A percentile compares a stretch with the other conserved stretches of the same genome.
Conservation (phyloP, 306 rosid genomes). For the Vigna reflexopilosa region DNA sequence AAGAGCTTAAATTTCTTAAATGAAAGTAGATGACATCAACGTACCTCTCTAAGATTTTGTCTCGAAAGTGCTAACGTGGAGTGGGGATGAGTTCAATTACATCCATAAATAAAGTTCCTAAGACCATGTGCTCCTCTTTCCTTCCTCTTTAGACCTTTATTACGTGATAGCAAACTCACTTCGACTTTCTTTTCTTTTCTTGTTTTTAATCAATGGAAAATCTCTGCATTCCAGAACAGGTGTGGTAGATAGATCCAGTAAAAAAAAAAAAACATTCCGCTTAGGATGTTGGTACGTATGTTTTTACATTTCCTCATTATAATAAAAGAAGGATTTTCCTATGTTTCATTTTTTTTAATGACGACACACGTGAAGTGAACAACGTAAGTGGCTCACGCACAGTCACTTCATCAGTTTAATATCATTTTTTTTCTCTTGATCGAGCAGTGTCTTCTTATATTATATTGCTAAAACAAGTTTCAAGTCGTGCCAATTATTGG, state of each 20-base stretch:
- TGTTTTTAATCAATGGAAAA: slow-evolving; percentile 15
- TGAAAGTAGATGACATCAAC: not conserved
- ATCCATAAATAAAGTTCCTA: slow-evolving; percentile 3
- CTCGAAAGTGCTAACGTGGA: not conserved
- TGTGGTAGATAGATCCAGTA: not conserved
- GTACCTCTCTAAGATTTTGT: not conserved
- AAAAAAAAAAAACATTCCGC: not conserved
- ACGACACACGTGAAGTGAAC: not conserved
- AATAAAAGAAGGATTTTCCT: not conserved
- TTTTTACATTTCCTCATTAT: not conserved
- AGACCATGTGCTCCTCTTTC: slow-evolving; percentile 24
- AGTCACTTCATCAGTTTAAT: not conserved
- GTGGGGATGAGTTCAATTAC: not conserved
- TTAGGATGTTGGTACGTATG: not conserved
- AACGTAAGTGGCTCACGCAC: not conserved
- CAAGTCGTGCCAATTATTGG: not conserved
- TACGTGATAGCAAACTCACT: slow-evolving; percentile 20
- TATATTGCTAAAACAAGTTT: not conserved
- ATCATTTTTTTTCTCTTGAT: not conserved
- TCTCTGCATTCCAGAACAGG: not conserved
- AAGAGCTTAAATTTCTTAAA: not conserved
- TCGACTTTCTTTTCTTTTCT: not conserved
- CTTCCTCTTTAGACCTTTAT: slow-evolving; percentile 30
- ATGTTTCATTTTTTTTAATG: slow-evolving; percentile 19
- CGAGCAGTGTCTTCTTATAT: not conserved